Evolutionary conservation across 2,329 filamentous ascomycete genomes (phyloP).

Genomic region (Leptographium wingfieldii): DNA sequence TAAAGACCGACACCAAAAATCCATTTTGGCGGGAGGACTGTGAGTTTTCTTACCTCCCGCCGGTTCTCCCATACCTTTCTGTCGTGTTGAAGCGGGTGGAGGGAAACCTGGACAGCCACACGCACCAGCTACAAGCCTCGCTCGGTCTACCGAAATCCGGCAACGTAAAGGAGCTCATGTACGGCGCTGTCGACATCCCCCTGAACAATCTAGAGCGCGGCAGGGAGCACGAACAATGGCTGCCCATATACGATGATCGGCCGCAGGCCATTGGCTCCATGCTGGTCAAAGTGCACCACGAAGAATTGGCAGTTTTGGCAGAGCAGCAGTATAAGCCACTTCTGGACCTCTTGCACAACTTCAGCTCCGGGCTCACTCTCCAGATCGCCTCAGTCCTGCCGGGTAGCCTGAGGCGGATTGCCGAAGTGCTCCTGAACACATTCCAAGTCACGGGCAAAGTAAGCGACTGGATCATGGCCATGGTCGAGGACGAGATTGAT

Average conservation of each 20-base stretch:
- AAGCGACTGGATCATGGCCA: conserved; percentile 78
- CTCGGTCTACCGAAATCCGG: conserved; percentile 28
- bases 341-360: conserved; percentile 72
- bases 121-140: conserved; percentile 29
- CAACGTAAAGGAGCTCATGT: conserved; percentile 37
- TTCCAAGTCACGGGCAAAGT: conserved; percentile 84
- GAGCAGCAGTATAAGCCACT: conserved; percentile 74
- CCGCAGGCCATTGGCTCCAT: conserved; percentile 71
- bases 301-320: conserved; percentile 83
- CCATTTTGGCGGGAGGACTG: conserved; percentile 78
- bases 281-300: conserved; percentile 68
- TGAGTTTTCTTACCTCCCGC: conserved; percentile 62
- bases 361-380: conserved; percentile 69
- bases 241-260: conserved; percentile 64
- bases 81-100: conserved; percentile 59
- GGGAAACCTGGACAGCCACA: conserved; percentile 32
- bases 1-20: conserved; percentile 56
- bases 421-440: conserved; percentile 82
- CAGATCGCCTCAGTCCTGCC: conserved; percentile 73
- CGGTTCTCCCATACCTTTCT: conserved; percentile 54
- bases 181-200: conserved; percentile 68
- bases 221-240: conserved; percentile 78
- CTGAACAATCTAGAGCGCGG: conserved; percentile 66
- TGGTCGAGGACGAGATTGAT: conserved; percentile 96
- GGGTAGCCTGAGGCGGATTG: conserved; percentile 63